Conservation (phyloP, 139 green algal genomes). For the Chlamydomonas eustigma region DNA sequence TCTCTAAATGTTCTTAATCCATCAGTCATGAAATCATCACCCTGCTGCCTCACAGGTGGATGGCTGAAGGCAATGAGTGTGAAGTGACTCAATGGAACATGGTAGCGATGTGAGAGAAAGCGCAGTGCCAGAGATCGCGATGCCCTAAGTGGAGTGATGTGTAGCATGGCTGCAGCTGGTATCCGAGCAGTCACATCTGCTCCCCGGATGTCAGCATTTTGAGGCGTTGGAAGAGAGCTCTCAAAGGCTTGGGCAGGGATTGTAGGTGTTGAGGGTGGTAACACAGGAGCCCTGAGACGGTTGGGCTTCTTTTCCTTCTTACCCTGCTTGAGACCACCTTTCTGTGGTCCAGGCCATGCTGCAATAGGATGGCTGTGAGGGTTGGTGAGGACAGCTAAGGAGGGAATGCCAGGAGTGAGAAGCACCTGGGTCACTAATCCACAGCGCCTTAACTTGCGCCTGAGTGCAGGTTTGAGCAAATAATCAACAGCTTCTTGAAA, state of each 20-base stretch:
- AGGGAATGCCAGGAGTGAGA: constrained; percentile 18
- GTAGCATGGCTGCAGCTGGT: not conserved
- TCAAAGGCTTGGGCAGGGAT: no score
- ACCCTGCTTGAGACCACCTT: no score
- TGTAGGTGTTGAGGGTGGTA: no score
- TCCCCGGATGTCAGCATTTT: no score
- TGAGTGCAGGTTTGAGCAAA: constrained; percentile 3
- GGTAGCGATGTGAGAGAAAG: constrained; percentile 54
- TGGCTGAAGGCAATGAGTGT: constrained; percentile 36
- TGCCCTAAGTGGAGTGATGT: constrained; percentile 77
- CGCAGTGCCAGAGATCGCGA: constrained; percentile 71
- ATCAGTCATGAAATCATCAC: no score
- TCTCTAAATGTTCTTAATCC: no score
- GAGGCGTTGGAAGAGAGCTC: not conserved
- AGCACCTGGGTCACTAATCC: constrained; percentile 41
- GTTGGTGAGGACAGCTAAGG: constrained; percentile 9
- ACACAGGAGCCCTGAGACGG: no score
- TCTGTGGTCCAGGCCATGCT: no score
- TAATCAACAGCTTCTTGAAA: no score
- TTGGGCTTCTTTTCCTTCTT: no score
- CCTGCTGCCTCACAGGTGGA: no score
- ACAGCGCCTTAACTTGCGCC: constrained; percentile 36
- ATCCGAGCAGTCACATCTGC: not conserved
- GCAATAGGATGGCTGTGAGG: no score
- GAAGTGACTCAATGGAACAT: constrained; percentile 32